These are phyloP conservation scores for Penicillium decumbens DNA, from an alignment of 2,329 filamentous ascomycete species.

Conservation along the genomic window DNA sequence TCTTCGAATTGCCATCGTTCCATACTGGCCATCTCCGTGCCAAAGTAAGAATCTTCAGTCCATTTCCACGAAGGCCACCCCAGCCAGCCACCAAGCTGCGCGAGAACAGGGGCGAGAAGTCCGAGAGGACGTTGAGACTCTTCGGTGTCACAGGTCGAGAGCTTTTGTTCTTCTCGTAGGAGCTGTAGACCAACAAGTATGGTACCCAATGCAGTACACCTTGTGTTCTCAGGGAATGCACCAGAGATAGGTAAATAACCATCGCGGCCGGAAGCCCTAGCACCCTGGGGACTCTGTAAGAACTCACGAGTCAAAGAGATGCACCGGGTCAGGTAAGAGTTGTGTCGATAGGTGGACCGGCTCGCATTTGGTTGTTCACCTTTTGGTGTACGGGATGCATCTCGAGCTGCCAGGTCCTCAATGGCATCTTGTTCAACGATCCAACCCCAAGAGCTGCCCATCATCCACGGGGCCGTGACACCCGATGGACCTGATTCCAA, in stretches of 20 bases:
- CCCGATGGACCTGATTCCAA: conserved; percentile 43
- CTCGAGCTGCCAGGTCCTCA: conserved; percentile 15
- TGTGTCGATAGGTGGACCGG: conserved; percentile 33
- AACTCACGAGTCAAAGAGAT: conserved; percentile 62
- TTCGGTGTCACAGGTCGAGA: conserved; percentile 59
- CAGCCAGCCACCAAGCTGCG: conserved; percentile 78
- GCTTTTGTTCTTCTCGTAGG: conserved; percentile 81
- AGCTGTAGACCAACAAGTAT: conserved; percentile 75
- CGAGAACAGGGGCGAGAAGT: conserved; percentile 66
- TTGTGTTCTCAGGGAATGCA: conserved; percentile 52
- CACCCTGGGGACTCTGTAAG: conserved; percentile 56
- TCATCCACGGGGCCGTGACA: conserved; percentile 47
- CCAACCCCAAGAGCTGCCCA: conserved; percentile 67
- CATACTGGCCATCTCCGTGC: conserved; percentile 56
- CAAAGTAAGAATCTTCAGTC: conserved; percentile 52
- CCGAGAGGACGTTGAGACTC: conserved; percentile 43
- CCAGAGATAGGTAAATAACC: conserved; percentile 63
- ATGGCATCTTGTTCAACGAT: conserved; percentile 55
- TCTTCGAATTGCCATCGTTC: conserved; percentile 55
- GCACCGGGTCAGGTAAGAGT: conserved; percentile 45
- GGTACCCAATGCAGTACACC: conserved; percentile 61
- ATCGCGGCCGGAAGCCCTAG: conserved; percentile 49
- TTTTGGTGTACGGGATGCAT: conserved; percentile 19
- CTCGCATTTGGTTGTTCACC: conserved; percentile 21
- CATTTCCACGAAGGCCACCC: conserved; percentile 63